Base-by-base conservation (phyloP, 1,284 basidiomycete genomes). In the Limonomyces culmigenus region DNA sequence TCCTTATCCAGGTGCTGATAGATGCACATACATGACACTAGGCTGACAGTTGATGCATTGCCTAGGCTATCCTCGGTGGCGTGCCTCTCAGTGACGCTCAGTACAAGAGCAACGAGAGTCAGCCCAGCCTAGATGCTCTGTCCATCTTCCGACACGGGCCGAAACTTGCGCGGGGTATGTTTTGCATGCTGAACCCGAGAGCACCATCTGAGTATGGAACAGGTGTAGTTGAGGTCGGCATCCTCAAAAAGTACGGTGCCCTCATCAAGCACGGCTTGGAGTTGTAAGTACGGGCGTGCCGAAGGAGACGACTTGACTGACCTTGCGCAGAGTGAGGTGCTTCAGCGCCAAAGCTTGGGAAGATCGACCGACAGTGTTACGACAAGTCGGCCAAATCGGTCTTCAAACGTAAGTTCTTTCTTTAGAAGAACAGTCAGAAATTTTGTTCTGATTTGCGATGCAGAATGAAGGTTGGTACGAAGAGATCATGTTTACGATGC, bases 261-360 rank as follows among this genome's bases (percentile, higher is more conserved):
- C 70, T 74, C 41, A 58, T 80, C 25, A 80, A 78, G 47, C 51
- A 75, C 46, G 74, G 75, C 0, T 56, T 85, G 19, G 81, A 85
- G 51, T 46, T 81, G 81, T 77, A 49, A 43, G 67, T 51, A 19
- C 15, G 33, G 15, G n/a, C 16, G 21, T 37, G 3, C 17, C n/a
- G 25, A 8, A 8, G 25, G 25, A 8, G n/a, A 8, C 8, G 25
- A 29, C n/a, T 27, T 13, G 15, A 20, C 39, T 41, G 17, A 10
- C 19, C 18, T 12, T 23, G 16, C n/a, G n/a, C 33, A 86, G 83
- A 32, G 51, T 75, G 32, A 68, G 81, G 20, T 79, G 75, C 46
- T 51, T 89, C 30, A 68, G 61, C 38, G 81, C 80, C 10, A 86
- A 76, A 47, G 74, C 80, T 33, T 89, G 85, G 85, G 85, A 89